Evolutionary conservation across 129 eudicot species (phyloP).

Genomic region (Flaveria ramosissima): DNA sequence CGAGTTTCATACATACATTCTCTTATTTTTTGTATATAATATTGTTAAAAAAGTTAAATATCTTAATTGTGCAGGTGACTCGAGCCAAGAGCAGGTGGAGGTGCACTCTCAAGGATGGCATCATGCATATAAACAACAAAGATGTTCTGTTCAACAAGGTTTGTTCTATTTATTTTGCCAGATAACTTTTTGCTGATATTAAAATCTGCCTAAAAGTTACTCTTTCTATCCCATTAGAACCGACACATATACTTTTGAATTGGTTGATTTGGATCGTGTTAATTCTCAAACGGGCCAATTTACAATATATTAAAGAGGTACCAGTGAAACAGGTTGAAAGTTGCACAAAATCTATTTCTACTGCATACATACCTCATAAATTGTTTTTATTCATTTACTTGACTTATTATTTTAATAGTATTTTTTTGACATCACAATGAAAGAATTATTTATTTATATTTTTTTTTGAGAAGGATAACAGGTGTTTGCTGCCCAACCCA

Average conservation of each 20-base stretch:
- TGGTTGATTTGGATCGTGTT: background rate
- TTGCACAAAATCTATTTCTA: background rate
- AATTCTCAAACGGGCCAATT: background rate
- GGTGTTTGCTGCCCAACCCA: no score
- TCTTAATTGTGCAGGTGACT: slow-evolving; percentile 59
- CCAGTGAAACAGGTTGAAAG: background rate
- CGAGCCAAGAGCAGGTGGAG: slow-evolving; percentile 99
- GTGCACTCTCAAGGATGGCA: slow-evolving; percentile 97
- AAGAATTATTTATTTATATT: background rate
- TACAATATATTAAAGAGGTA: background rate
- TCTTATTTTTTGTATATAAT: background rate
- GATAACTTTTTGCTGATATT: background rate
- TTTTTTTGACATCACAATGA: background rate
- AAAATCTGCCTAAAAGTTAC: background rate
- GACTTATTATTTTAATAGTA: background rate
- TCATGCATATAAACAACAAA: slow-evolving; percentile 86
- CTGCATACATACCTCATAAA: background rate
- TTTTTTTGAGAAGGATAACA: no score
- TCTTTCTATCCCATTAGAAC: background rate
- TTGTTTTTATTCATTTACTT: background rate
- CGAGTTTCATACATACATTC: background rate
- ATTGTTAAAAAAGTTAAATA: background rate
- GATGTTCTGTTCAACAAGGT: slow-evolving; percentile 97
- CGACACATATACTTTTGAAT: background rate
- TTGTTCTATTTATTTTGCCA: slow-evolving; percentile 6